phyloP scores from a whole-genome alignment of 2,329 filamentous ascomycete species.

The Aureobasidium sp. region DNA sequence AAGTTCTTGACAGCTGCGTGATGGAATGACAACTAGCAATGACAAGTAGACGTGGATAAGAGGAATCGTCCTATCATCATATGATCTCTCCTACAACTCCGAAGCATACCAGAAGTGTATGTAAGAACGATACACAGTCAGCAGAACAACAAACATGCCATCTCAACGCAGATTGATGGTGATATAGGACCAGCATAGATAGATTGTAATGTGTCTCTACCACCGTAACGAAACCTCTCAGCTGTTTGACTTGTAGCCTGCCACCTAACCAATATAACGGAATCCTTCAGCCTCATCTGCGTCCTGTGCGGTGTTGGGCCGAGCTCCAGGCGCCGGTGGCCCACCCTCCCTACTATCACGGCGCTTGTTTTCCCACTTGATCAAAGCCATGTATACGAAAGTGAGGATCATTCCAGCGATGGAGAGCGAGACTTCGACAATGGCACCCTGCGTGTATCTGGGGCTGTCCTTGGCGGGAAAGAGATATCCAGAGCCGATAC shows the following conservation, averaged over 20 bases:
- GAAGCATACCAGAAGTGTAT: too few relatives aligned
- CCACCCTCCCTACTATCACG: constrained; percentile 16
- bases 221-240: not conserved
- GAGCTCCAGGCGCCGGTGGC: constrained; percentile 4
- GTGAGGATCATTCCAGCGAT: constrained; percentile 13
- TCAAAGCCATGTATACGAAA: constrained; percentile 16
- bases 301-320: constrained; percentile 15
- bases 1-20: too few relatives aligned
- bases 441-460: constrained; percentile 10
- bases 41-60: too few relatives aligned
- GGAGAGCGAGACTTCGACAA: constrained; percentile 15
- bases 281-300: constrained; percentile 17
- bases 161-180: not conserved
- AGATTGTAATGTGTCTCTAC: not conserved
- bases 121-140: too few relatives aligned
- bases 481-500: not conserved
- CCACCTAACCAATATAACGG: constrained; percentile 12
- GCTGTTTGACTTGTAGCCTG: not conserved
- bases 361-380: constrained; percentile 15
- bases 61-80: too few relatives aligned
- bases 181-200: not conserved
- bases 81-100: too few relatives aligned
- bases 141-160: too few relatives aligned
- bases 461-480: not conserved
- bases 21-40: too few relatives aligned